Base-by-base conservation (phyloP, 371 early-diverging fungal species). In the Syncephalastrum racemosum region DNA sequence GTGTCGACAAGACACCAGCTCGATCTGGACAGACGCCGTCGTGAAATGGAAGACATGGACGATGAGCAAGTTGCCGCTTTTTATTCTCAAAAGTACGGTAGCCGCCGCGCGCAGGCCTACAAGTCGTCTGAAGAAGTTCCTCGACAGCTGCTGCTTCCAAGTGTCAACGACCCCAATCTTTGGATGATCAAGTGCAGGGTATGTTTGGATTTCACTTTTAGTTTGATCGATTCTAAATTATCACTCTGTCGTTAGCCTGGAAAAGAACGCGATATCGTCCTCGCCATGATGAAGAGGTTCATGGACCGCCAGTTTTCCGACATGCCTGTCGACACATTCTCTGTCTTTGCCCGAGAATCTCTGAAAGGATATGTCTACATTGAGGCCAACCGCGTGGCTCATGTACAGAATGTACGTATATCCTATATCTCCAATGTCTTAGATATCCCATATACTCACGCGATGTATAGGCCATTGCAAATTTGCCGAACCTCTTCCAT, bases 341-440 rank as follows among this genome's bases (percentile, higher is more conserved):
- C 96, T 16, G 93, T 85, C 15, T 92, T 96, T 64, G 81, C 85
- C 22, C 83, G 98, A 50, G 98, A 98, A 56, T 86, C 91, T 0
- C 73, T 97, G 20, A 85, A 90, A 54, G 99, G 99, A 2, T 98
- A 95, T 73, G 78, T 99, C 13, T 99, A 99, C 63, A 80, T 99
- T 50, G 99, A 99, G 73, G 93, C 99, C 5, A 75, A 81, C 49
- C 82, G 87, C 59, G 87, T 89, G 51, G 90, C 92, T 10, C 87
- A 93, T 63, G 99, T 97, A 3, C 83, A 84, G 59, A 82, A 81
- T 60, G 87, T 80, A 79, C 16, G 68, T 46, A 31, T 0, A 41
- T 27, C 3, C 15, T 2, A 10, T 3, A 0, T 0, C 14, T 45
- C 18, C 13, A 45, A 2, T 41, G n/a, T 12, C 41, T n/a, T n/a